Conservation (phyloP, 805 yeast species). For the Yueomyces sp. region DNA sequence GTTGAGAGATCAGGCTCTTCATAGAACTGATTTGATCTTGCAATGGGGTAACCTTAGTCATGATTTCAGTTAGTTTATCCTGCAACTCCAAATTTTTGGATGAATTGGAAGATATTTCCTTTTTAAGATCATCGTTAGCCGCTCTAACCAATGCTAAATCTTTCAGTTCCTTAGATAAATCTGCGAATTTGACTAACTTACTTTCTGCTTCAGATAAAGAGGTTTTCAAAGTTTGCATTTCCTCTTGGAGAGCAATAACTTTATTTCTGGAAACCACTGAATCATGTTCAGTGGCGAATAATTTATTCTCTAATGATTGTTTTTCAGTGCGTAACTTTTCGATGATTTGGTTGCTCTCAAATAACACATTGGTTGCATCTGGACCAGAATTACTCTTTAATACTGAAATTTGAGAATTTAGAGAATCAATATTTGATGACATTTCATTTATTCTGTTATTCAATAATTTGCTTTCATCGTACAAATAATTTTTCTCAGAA, state of each 20-base stretch:
- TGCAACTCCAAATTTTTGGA: no score
- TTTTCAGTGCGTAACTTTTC: conserved; percentile 30
- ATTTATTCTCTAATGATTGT: conserved; percentile 16
- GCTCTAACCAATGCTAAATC: no score
- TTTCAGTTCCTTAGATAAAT: no score
- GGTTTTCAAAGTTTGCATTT: background rate
- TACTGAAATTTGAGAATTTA: background rate
- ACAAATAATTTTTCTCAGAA: no score
- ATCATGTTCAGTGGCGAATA: conserved; percentile 34
- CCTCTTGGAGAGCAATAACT: background rate
- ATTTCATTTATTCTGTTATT: background rate
- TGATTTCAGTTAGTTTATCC: no score
- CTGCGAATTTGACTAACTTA: no score
- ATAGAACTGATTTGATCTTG: no score
- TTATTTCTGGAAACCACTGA: background rate
- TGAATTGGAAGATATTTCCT: no score
- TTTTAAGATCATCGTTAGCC: no score
- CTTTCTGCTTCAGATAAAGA: background rate
- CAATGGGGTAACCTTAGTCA: no score
- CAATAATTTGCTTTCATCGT: no score
- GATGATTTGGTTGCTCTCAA: conserved; percentile 19
- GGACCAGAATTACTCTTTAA: background rate
- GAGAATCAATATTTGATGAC: background rate
- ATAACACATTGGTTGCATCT: conserved; percentile 26
- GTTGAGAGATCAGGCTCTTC: no score